Evolutionary conservation across 495 filamentous ascomycete genomes (phyloP), one percentile per base, ranked within the genome.

Genomic region (Cenococcum geophilum): DNA sequence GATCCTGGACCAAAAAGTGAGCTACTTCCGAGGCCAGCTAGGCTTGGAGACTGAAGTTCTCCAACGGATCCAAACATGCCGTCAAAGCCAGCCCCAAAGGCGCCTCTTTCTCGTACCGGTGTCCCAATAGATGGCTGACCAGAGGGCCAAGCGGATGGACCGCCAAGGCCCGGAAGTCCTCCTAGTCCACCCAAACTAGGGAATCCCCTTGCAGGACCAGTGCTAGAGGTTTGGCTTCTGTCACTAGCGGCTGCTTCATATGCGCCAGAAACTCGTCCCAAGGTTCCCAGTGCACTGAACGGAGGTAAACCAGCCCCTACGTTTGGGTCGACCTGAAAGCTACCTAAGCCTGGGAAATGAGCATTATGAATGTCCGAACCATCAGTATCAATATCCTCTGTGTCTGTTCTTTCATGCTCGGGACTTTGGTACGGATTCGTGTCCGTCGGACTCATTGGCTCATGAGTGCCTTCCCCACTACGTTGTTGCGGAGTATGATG

Each of bases 401-500:
- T 78, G 23, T 91, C 85, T 0, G 78, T 78, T 35, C 84, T 83
- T 18, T 91, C 88, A n/a, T 83, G 86, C n/a, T 88, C 84, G 9
- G 93, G 95, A 72, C 92, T 97, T 64, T 89, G 88, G 69, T 92
- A 98, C n/a, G 93, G 95, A 72, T 98, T 98, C 0, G 93, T 97
- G 62, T 96, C 91, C 0, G 92, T 93, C 37, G 93, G 95, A 69
- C 95, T 97, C 62, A 88, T 81, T 6, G 86, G 86, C 63, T 91
- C 88, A 57, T 78, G 63, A 9, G 71, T 69, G 54, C 71, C 70
- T 20, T 81, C 77, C 52, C 74, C 79, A 52, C 78, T 74, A 43
- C 79, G 75, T 55, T 77, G 79, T 59, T 66, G 82, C 48, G 77
- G 80, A 66, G 78, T 84, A 64, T 79, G 77, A 69, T 86, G 82